Percentiles rank a stretch among this genome's conserved stretches.
Evolutionary conservation across 2,329 filamentous ascomycete species (phyloP).

Genomic region (Fusarium zealandicum): DNA sequence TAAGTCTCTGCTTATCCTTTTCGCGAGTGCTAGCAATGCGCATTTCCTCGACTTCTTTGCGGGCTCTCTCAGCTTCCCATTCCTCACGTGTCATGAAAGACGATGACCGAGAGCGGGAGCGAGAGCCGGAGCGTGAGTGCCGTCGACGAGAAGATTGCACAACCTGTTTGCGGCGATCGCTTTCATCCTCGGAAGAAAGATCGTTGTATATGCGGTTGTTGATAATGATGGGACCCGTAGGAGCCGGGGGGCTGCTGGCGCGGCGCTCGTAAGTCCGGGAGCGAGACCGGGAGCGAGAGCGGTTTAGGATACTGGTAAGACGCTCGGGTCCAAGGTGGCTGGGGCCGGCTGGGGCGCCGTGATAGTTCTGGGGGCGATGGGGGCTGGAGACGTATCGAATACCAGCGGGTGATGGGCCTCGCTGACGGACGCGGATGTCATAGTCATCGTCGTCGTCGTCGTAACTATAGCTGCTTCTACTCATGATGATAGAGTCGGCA

Average conservation of each 20-base stretch:
- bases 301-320: conserved; percentile 54
- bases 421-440: conserved; percentile 58
- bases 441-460: conserved; percentile 64
- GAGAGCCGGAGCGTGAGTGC: conserved; percentile 43
- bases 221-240: conserved; percentile 58
- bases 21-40: conserved; percentile 51
- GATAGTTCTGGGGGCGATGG: conserved; percentile 49
- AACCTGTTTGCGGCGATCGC: conserved; percentile 44
- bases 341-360: conserved; percentile 52
- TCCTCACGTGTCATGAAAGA: conserved; percentile 54
- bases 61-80: conserved; percentile 50
- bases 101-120: conserved; percentile 46
- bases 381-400: conserved; percentile 57
- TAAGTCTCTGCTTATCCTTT: conserved; percentile 46
- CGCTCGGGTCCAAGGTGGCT: conserved; percentile 55
- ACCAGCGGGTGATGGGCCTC: conserved; percentile 50
- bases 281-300: conserved; percentile 49
- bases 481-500: conserved; percentile 38
- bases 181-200: conserved; percentile 51
- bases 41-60: conserved; percentile 55
- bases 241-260: conserved; percentile 51
- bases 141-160: conserved; percentile 37
- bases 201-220: conserved; percentile 64
- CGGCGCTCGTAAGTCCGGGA: conserved; percentile 59
- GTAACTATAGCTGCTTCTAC: conserved; percentile 51